A percentile compares a stretch with the other conserved stretches of the same genome.
These are phyloP conservation scores for Austropuccinia psidii DNA, from an alignment of 1,284 basidiomycete genomes.

Conservation along the genomic window DNA sequence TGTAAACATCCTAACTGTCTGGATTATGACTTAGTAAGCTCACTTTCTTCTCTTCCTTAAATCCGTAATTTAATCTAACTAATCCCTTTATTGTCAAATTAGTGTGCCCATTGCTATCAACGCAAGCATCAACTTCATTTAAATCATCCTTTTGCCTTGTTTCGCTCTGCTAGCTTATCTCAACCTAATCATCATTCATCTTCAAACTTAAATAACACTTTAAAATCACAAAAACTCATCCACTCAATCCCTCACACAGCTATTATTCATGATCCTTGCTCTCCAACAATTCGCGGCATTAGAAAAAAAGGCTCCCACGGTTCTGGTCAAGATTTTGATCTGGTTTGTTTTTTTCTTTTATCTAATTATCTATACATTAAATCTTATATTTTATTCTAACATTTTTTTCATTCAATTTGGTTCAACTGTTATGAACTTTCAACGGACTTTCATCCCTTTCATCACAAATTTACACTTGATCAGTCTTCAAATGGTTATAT, in stretches of 20 bases:
- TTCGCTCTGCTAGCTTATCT: too few relatives aligned
- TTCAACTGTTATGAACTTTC: too few relatives aligned
- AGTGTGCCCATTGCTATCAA: slow-evolving; percentile 17
- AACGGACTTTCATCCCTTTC: too few relatives aligned
- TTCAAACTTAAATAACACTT: too few relatives aligned
- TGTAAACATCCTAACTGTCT: background rate
- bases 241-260: background rate
- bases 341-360: background rate
- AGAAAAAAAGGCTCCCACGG: background rate
- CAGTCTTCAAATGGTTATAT: too few relatives aligned
- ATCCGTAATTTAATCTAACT: background rate
- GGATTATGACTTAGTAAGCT: slow-evolving; percentile 26
- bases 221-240: background rate
- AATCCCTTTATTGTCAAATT: background rate
- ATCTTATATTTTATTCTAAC: too few relatives aligned
- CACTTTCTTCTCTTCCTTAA: background rate
- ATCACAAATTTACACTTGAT: too few relatives aligned
- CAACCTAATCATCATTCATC: background rate
- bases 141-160: background rate
- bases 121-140: background rate
- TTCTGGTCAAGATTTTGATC: background rate
- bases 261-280: background rate
- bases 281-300: background rate
- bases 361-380: background rate
- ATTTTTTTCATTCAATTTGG: too few relatives aligned